Evolutionary conservation across 2,329 filamentous ascomycete species (phyloP).

Genomic region (Neonectria coccinea): DNA sequence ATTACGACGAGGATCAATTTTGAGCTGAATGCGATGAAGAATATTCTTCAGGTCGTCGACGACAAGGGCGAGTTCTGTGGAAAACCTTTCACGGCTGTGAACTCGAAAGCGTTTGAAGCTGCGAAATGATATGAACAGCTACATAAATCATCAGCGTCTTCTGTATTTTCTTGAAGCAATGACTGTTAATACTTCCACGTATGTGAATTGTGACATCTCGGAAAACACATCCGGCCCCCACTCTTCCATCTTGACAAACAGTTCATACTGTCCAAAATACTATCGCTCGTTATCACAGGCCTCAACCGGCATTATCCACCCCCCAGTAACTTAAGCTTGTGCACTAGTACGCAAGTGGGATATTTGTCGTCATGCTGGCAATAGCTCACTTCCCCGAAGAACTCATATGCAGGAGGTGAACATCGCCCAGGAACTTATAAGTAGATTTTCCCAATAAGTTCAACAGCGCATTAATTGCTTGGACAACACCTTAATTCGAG

Average conservation of each 20-base stretch:
- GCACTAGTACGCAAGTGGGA: neutral
- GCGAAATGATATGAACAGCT: neutral
- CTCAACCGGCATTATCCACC: neutral
- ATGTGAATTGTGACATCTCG: neutral
- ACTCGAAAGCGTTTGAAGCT: conserved; percentile 24
- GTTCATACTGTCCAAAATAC: neutral
- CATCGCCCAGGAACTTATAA: too few species aligned
- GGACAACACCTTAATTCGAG: neutral
- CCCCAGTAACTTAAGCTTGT: neutral
- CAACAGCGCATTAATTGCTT: too few species aligned
- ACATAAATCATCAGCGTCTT: neutral
- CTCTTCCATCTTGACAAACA: neutral
- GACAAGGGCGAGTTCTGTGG: conserved; percentile 32
- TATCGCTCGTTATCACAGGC: neutral
- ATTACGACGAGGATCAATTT: conserved; percentile 55
- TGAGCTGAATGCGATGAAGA: conserved; percentile 45
- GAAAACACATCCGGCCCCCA: neutral
- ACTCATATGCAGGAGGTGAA: too few species aligned
- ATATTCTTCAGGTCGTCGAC: conserved; percentile 40
- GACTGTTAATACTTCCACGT: too few species aligned
- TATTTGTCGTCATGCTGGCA: too few species aligned
- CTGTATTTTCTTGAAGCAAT: neutral
- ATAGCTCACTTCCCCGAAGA: too few species aligned
- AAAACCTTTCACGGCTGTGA: conserved; percentile 33
- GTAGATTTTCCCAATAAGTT: too few species aligned